Conservation (phyloP, 345 rosid genomes). For the Erucastrum elatum region DNA sequence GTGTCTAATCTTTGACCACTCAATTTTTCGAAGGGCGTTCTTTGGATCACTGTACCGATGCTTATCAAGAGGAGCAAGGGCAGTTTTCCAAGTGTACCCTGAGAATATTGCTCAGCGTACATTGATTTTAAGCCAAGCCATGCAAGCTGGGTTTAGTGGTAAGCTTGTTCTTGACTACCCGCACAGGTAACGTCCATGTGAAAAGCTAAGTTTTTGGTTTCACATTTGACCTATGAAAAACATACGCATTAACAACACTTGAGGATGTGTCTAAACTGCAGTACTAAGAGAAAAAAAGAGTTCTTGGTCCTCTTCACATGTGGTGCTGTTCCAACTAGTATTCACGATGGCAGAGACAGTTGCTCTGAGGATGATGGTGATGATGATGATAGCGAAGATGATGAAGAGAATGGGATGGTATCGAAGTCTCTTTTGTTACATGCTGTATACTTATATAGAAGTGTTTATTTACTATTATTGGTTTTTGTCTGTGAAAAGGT, state of each 20-base stretch:
- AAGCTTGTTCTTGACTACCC: constrained; percentile 95
- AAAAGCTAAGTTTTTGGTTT: background rate
- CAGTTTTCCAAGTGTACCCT: constrained; percentile 89
- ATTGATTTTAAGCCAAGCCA: constrained; percentile 74
- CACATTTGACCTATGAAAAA: background rate
- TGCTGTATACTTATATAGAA: no score
- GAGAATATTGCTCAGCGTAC: constrained; percentile 80
- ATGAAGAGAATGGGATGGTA: constrained; percentile 62
- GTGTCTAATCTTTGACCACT: background rate
- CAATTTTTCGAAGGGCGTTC: constrained; percentile 57
- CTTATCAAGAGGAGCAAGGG: constrained; percentile 89
- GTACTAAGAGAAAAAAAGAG: constrained; percentile 82
- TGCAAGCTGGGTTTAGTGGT: constrained; percentile 91
- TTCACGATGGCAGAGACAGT: constrained; percentile 53
- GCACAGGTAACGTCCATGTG: constrained; percentile 58
- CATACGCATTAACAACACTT: background rate
- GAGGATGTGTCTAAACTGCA: constrained; percentile 29
- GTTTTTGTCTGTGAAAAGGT: constrained; percentile 46
- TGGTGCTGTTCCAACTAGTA: constrained; percentile 58
- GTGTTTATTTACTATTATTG: background rate
- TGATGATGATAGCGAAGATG: constrained; percentile 50
- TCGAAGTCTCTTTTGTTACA: background rate
- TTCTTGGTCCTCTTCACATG: constrained; percentile 73
- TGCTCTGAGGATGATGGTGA: constrained; percentile 51
- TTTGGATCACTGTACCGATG: constrained; percentile 81